Evolutionary conservation across 441 rosid species (phyloP), one percentile per base, ranked within the genome.

Genomic region (Corymbia calophylla): DNA sequence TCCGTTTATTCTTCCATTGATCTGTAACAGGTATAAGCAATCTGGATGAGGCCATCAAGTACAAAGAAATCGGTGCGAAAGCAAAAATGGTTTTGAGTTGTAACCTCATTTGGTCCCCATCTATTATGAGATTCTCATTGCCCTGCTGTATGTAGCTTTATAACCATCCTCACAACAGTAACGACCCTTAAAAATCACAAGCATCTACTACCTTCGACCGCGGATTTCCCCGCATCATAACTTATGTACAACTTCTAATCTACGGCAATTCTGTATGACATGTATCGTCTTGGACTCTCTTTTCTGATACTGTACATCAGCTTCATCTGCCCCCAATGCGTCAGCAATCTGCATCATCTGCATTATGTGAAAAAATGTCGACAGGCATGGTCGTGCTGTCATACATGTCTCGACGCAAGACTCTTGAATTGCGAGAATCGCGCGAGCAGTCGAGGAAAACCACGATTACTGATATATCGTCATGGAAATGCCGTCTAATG

Each of bases 381-480:
- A 89, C 91, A 48, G 97, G 97, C 32, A 91, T 31, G 16, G 88
- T 92, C 2, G 93, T 94, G 92, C 92, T 91, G n/a, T 90, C 93
- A 3, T 87, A 89, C 53, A 64, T 56, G 87, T 44, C 84, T 9
- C 56, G 64, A 47, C 58, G 88, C 81, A 90, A 88, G 84, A 88
- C 89, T 93, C 91, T 91, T 47, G 91, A 88, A 48, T 86, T 89
- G 21, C 92, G 86, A 87, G 91, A 64, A 55, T 90, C 91, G 48
- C 18, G 23, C 2, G 92, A 91, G 89, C 91, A 94, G 89, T 93
- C 95, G 25, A 95, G 89, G 90, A 91, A 95, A 54, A 95, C 64
- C 77, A 95, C 97, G 31, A 95, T 88, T 47, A 95, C 95, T 0
- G 96, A 94, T 48, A 95, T 95, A 73, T 95, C 97, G 23, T 95